Evolutionary conservation across 495 filamentous ascomycete genomes (phyloP).

Genomic region (Aspergillus carlsbadensis): DNA sequence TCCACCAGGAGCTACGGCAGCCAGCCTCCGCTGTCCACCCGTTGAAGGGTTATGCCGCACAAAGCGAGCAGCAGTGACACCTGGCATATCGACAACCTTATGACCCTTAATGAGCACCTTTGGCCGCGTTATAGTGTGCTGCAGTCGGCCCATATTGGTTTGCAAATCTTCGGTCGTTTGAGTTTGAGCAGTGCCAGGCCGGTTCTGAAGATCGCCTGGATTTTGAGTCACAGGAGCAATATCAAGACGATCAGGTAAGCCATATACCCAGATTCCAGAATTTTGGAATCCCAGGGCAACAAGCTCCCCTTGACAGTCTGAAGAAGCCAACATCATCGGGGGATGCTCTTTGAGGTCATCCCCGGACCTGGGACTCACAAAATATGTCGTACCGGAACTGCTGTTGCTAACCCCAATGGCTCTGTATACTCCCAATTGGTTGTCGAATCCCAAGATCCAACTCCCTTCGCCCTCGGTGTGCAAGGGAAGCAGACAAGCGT

Average conservation of each 20-base stretch:
- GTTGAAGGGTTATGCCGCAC: conserved; percentile 24
- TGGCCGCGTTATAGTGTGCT: conserved; percentile 33
- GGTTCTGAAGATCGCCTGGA: conserved; percentile 8
- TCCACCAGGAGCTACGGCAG: conserved; percentile 75
- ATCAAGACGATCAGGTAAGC: conserved; percentile 72
- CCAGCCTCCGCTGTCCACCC: conserved; percentile 46
- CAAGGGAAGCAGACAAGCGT: conserved; percentile 70
- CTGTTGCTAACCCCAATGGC: conserved; percentile 72
- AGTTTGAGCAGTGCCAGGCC: conserved; percentile 14
- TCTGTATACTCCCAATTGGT: conserved; percentile 72
- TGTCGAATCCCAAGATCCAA: conserved; percentile 81
- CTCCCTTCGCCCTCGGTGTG: conserved; percentile 68
- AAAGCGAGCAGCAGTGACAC: conserved; percentile 44
- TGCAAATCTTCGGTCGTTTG: conserved; percentile 4
- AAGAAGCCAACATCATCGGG: conserved; percentile 68
- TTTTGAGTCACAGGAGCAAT: conserved; percentile 33
- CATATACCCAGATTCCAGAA: conserved; percentile 76
- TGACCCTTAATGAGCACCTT: conserved; percentile 39
- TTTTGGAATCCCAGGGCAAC: conserved; percentile 74
- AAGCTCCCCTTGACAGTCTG: conserved; percentile 67
- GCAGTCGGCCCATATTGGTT: conserved; percentile 32
- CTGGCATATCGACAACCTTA: conserved; percentile 40
- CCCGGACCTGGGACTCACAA: conserved; percentile 62
- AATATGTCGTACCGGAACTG: conserved; percentile 76
- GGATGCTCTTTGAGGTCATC: conserved; percentile 39